Evolutionary conservation across 1,284 basidiomycete species (phyloP), one percentile per base, ranked within the genome.

Genomic region (Bondarzewia mesenterica): DNA sequence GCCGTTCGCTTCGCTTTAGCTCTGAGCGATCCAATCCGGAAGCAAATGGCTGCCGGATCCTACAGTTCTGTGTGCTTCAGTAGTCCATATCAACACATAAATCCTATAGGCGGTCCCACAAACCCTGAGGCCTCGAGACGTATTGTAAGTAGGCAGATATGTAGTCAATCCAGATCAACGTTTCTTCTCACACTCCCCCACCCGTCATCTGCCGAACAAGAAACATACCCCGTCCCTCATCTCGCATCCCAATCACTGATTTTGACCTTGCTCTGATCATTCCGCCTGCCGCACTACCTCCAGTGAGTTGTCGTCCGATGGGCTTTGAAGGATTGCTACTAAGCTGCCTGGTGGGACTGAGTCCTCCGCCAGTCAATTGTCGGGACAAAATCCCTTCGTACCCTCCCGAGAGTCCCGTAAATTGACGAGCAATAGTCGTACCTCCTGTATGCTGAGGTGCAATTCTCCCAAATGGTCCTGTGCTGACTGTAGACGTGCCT

Each of bases 371-470:
- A 0, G 84, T 84, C 52, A 83, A 61, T 57, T 87, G 83, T 52
- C 74, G 66, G 48, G 76, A 56, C 41, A 84, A 56, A 43, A 65
- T 66, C n/a, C 67, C 62, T 51, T 79, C 75, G 14, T 62, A 64
- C 18, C 61, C 60, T 14, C 72, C 67, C 27, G 62, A 60, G 5
- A 83, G 54, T 21, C 84, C 85, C 5, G 85, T 89, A 55, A 87
- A 82, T 61, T 89, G 85, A 42, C 81, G 73, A 0, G 82, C 82
- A 49, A 88, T 71, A 3, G 84, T 86, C 2, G 84, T 86, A 4
- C 77, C 79, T 4, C 83, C 29, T 32, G 29, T 32, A 32, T 32
- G n/a, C 29, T 32, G 29, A 10, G 77, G 63, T 4, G 63, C 58
- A 23, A 84, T 55, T 42, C 54, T 53, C 42, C 57, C 44, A 41